Evolutionary conservation across 179 eudicot genomes (phyloP).

Genomic region (Dionaea muscipula): DNA sequence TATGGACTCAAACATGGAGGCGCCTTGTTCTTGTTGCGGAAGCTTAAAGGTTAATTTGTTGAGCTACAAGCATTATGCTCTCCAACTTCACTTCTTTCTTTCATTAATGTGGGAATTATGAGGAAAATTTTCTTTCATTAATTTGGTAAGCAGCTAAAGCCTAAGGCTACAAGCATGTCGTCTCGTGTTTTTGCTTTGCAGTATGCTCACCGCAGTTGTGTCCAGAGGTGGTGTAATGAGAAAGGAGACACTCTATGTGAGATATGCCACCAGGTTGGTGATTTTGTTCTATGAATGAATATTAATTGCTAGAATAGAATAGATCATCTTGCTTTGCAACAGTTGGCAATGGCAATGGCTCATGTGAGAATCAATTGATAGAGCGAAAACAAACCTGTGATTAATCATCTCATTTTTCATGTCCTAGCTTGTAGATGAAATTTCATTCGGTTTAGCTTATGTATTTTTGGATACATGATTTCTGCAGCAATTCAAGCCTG

Average conservation of each 20-base stretch:
- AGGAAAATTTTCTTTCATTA: background rate
- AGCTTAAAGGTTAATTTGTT: conserved; percentile 66
- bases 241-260: conserved; percentile 87
- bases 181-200: too few relatives aligned
- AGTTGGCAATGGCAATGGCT: too few relatives aligned
- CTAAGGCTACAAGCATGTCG: too few relatives aligned
- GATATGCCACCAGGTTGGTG: conserved; percentile 81
- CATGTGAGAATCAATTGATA: background rate
- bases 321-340: too few relatives aligned
- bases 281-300: background rate
- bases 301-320: too few relatives aligned
- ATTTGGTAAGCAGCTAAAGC: background rate
- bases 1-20: conserved; percentile 64
- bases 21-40: conserved; percentile 95
- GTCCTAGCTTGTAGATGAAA: too few relatives aligned
- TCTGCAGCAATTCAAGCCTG: conserved; percentile 71
- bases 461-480: background rate
- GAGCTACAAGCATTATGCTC: background rate
- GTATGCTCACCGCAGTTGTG: conserved; percentile 96
- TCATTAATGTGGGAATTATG: background rate
- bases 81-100: background rate
- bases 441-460: background rate
- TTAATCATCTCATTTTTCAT: too few relatives aligned
- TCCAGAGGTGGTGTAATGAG: conserved; percentile 96
- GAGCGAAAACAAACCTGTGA: too few relatives aligned